Evolutionary conservation across 164 flowering plant genomes (phyloP).

Genomic region (Litsea cubeba): DNA sequence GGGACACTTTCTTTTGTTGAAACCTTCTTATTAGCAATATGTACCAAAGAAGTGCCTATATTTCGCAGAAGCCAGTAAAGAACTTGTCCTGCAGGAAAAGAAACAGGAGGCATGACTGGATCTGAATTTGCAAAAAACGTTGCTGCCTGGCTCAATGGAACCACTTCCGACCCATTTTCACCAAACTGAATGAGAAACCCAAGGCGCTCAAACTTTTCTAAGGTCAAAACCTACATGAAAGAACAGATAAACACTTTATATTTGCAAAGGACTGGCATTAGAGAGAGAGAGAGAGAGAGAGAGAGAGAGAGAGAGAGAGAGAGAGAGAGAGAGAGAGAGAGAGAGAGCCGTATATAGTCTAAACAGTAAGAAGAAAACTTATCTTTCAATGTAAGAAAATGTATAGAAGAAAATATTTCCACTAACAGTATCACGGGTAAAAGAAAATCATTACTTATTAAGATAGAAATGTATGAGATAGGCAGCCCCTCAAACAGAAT

Average conservation of each 20-base stretch:
- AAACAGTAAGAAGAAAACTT: too few species aligned
- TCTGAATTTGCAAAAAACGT: conserved; percentile 98
- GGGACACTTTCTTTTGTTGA: conserved; percentile 78
- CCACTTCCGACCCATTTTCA: conserved; percentile 62
- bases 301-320: too few species aligned
- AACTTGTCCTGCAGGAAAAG: conserved; percentile 88
- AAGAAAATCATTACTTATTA: too few species aligned
- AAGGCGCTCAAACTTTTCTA: conserved; percentile 91
- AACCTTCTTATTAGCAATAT: conserved; percentile 59
- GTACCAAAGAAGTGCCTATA: conserved; percentile 62
- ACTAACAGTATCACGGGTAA: too few species aligned
- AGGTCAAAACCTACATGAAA: conserved; percentile 57
- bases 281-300: too few species aligned
- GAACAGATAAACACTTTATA: neutral
- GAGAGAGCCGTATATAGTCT: too few species aligned
- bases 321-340: too few species aligned
- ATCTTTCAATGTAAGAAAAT: too few species aligned
- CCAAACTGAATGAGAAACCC: conserved; percentile 81
- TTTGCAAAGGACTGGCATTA: too few species aligned
- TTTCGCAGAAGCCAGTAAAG: conserved; percentile 86
- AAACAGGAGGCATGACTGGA: conserved; percentile 97
- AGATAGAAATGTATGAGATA: too few species aligned
- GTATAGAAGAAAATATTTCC: too few species aligned
- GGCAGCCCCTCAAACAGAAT: too few species aligned
- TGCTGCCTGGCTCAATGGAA: conserved; percentile 69